phyloP scores from a whole-genome alignment of 2,329 filamentous ascomycete species.

The Mycocentrospora acerina region DNA sequence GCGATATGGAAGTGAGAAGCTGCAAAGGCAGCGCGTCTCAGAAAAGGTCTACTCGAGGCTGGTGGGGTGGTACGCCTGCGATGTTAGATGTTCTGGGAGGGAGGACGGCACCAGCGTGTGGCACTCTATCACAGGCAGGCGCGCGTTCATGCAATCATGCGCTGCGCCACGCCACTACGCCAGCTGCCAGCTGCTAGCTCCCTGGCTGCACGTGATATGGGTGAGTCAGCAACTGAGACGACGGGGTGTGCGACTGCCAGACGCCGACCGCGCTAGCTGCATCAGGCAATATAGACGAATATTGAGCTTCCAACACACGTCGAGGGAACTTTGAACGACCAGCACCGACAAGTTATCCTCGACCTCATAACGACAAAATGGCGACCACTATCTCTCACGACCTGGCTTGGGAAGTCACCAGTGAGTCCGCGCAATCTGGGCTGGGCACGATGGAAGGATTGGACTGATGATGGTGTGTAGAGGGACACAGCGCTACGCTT shows the following conservation, averaged over 20 bases:
- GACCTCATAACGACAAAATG: conserved; percentile 43
- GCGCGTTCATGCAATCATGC: too few relatives aligned
- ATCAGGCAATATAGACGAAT: conserved; percentile 30
- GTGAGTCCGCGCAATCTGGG: conserved; percentile 60
- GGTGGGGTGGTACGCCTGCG: background rate
- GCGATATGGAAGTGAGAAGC: conserved; percentile 1
- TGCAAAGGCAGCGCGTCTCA: conserved; percentile 7
- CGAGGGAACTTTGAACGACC: conserved; percentile 16
- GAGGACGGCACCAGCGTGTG: too few relatives aligned
- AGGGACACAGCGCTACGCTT: conserved; percentile 85
- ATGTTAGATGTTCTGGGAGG: too few relatives aligned
- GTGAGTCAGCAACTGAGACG: conserved; percentile 4
- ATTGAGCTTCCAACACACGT: conserved; percentile 21
- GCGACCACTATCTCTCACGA: conserved; percentile 74
- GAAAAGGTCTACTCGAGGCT: too few relatives aligned
- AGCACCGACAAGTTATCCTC: conserved; percentile 29
- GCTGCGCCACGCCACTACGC: background rate
- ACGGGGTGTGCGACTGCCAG: conserved; percentile 22
- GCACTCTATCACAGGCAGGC: too few relatives aligned
- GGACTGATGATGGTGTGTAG: conserved; percentile 50
- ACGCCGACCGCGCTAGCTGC: conserved; percentile 23
- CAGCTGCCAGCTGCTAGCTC: too few relatives aligned
- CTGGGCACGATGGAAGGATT: conserved; percentile 5
- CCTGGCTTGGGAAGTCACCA: conserved; percentile 91
- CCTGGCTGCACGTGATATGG: too few relatives aligned